These are phyloP conservation scores for Calonectria henricotiae DNA, from an alignment of 2,329 filamentous ascomycete species.

Conservation along the genomic window DNA sequence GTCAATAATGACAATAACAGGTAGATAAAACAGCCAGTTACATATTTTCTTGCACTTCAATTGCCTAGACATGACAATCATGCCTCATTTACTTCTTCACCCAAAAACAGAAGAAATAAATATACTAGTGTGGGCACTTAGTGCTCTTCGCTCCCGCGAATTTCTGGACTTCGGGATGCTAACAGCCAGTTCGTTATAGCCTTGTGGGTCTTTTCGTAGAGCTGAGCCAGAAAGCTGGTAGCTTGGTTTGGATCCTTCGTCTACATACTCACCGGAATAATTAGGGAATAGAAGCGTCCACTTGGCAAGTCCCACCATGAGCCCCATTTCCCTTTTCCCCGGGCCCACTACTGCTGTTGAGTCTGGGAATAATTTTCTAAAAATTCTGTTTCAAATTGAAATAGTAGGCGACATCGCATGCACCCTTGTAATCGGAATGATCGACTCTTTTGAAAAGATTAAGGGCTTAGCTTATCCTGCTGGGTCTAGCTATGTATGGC, in stretches of 20 bases:
- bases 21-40: neutral
- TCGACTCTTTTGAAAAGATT: neutral
- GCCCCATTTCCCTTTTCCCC: conserved; percentile 1
- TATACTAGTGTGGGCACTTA: too few relatives aligned
- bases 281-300: neutral
- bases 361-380: conserved; percentile 2
- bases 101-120: neutral
- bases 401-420: neutral
- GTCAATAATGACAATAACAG: neutral
- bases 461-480: neutral
- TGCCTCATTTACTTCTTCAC: neutral
- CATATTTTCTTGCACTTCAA: neutral
- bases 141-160: neutral
- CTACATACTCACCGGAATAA: neutral
- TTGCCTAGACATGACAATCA: neutral
- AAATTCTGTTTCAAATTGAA: neutral
- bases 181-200: neutral
- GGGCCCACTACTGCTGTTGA: neutral
- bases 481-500: neutral
- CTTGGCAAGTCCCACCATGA: neutral
- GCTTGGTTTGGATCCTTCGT: neutral
- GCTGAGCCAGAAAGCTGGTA: neutral
- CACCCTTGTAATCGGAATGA: neutral
- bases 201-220: conserved; percentile 5
- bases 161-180: neutral